Base-by-base conservation (phyloP, 495 filamentous ascomycete species). In the Monascus purpureus region DNA sequence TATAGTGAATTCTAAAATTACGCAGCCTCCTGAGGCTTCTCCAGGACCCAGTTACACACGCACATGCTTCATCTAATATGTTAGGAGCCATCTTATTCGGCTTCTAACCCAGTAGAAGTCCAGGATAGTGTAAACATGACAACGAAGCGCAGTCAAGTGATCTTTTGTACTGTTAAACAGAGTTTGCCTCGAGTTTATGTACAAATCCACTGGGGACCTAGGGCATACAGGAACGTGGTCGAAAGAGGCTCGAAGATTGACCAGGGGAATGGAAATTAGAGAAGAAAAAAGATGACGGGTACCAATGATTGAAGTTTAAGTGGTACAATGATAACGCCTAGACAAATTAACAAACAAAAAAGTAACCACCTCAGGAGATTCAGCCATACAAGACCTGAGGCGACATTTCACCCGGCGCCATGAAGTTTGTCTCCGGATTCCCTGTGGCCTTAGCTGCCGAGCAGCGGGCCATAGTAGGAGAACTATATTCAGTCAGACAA, bases 401-500 rank as follows among this genome's bases (percentile, higher is more conserved):
- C 44, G 60, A 61, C 50, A 63, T 61, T 48, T 66, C 75, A 31
- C 84, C 84, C 11, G 79, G 70, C 29, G 83, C 83, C 82, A 90
- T 78, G 48, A 87, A 80, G 63, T 90, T 87, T 15, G 75, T 88
- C 45, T 82, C 59, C 15, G 84, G 75, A 42, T 72, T 70, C 27
- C 67, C 66, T 12, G 60, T 62, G 32, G 63, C 68, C 65, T 90
- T 93, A 29, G 84, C 80, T 25, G 80, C 86, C 11, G 82, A 86
- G 63, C 85, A 93, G 45, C 90, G 73, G 17, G 90, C 87, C 90
- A 97, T 97, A 19, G 90, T 97, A 20, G 88, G 84, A 29, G 84
- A 93, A 59, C 84, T 92, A 42, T 8, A 36, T 19, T 22, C 13
- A 28, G 25, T 58, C 42, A 71, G 56, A 38, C 48, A 47, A 24